These are phyloP conservation scores for Ceratobasidium sp. DNA, from an alignment of 1,284 basidiomycete species.

Conservation along the genomic window DNA sequence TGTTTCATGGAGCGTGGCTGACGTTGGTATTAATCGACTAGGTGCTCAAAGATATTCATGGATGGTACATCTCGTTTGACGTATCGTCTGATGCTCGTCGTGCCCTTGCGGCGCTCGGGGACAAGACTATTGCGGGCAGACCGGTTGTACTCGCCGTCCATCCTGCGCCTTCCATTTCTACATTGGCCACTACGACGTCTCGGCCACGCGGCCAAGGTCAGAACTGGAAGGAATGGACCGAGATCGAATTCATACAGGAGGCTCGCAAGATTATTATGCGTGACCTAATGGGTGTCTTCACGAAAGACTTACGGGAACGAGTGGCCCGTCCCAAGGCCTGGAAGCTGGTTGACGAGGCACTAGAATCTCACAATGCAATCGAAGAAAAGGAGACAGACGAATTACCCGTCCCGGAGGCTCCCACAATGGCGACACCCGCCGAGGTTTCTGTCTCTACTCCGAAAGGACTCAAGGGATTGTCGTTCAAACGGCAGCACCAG, in stretches of 20 bases:
- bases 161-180: slow-evolving; percentile 56
- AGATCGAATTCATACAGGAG: slow-evolving; percentile 57
- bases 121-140: slow-evolving; percentile 61
- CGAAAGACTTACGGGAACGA: slow-evolving; percentile 75
- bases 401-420: slow-evolving; percentile 51
- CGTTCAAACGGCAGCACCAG: slow-evolving; percentile 40
- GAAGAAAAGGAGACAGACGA: slow-evolving; percentile 54
- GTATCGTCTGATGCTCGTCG: slow-evolving; percentile 68
- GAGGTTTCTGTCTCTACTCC: slow-evolving; percentile 35
- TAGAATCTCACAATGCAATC: slow-evolving; percentile 49
- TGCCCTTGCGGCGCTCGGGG: slow-evolving; percentile 28
- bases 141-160: slow-evolving; percentile 67
- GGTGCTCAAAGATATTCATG: slow-evolving; percentile 72
- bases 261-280: slow-evolving; percentile 69
- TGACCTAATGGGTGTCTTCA: slow-evolving; percentile 69
- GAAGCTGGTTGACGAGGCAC: slow-evolving; percentile 62
- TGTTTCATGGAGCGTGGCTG: background rate
- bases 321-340: slow-evolving; percentile 68
- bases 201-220: slow-evolving; percentile 29
- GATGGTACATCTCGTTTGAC: slow-evolving; percentile 76
- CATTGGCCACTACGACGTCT: slow-evolving; percentile 30
- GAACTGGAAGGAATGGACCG: slow-evolving; percentile 60
- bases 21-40: slow-evolving; percentile 50
- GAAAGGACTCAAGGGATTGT: slow-evolving; percentile 39
- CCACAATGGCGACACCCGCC: slow-evolving; percentile 3